phyloP scores from a whole-genome alignment of 768 basidiomycete species.

The Antrodiella citrinella region DNA sequence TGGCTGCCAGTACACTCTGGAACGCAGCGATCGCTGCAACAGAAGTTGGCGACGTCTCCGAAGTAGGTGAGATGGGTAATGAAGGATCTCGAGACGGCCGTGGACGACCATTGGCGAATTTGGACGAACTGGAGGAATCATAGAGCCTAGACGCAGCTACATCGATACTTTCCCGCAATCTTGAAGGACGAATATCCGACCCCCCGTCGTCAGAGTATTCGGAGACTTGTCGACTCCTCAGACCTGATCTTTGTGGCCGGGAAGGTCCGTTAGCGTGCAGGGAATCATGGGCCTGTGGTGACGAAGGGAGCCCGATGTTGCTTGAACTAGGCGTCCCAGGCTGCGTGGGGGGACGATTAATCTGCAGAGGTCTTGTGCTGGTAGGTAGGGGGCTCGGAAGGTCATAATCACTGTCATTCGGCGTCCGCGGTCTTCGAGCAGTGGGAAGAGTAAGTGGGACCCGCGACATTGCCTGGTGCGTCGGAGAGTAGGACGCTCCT shows the following conservation, averaged over 20 bases:
- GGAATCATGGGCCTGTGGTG: slow-evolving; percentile 29
- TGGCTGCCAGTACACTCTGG: slow-evolving; percentile 52
- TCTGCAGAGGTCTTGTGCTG: slow-evolving; percentile 55
- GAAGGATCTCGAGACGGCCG: slow-evolving; percentile 4
- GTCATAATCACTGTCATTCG: slow-evolving; percentile 26
- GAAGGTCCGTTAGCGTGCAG: slow-evolving; percentile 43
- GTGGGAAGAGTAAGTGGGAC: slow-evolving; percentile 49
- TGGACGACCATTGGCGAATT: slow-evolving; percentile 5
- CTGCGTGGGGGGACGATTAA: slow-evolving; percentile 45
- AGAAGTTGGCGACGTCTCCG: slow-evolving; percentile 18
- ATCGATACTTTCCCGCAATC: slow-evolving; percentile 39
- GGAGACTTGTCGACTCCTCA: slow-evolving; percentile 44
- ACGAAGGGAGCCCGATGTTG: slow-evolving; percentile 22
- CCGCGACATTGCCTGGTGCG: slow-evolving; percentile 57
- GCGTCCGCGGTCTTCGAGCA: slow-evolving; percentile 40
- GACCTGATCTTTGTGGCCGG: slow-evolving; percentile 61
- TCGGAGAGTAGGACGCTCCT: too few species aligned
- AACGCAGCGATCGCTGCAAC: slow-evolving; percentile 64
- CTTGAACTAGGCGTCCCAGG: slow-evolving; percentile 42
- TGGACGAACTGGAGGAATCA: slow-evolving; percentile 9
- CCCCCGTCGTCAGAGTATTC: slow-evolving; percentile 44
- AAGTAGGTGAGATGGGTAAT: slow-evolving; percentile 9
- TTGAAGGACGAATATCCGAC: slow-evolving; percentile 33
- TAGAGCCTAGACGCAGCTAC: slow-evolving; percentile 40
- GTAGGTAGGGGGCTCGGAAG: slow-evolving; percentile 20